These are phyloP conservation scores for Aristolochia californica DNA, from an alignment of 164 flowering plant species.

Conservation along the genomic window DNA sequence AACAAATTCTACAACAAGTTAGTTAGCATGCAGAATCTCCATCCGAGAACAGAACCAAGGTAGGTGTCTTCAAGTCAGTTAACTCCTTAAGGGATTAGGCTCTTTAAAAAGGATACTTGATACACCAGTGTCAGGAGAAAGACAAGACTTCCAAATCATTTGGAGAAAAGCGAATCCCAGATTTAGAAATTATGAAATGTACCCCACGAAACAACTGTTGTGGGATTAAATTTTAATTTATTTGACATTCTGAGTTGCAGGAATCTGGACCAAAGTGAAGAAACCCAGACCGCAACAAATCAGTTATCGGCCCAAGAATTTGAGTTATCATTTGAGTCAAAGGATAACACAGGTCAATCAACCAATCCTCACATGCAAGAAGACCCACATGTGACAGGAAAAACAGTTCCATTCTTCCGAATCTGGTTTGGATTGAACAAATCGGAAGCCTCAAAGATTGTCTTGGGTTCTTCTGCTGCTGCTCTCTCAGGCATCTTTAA, in stretches of 20 bases:
- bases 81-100: background rate
- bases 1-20: constrained; percentile 36
- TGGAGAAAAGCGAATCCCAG: background rate
- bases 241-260: constrained; percentile 16
- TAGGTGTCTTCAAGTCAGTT: constrained; percentile 10
- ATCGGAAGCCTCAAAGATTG: constrained; percentile 23
- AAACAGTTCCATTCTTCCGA: constrained; percentile 12
- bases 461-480: constrained; percentile 50
- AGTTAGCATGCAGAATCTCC: constrained; percentile 43
- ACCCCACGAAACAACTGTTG: background rate
- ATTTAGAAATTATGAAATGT: background rate
- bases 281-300: constrained; percentile 9
- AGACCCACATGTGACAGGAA: constrained; percentile 6
- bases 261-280: constrained; percentile 6
- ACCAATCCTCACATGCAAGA: constrained; percentile 7
- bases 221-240: background rate
- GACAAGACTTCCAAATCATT: background rate
- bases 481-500: constrained; percentile 66
- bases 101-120: background rate
- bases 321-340: constrained; percentile 13
- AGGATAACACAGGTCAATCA: constrained; percentile 5
- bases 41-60: constrained; percentile 24
- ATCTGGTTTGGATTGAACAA: constrained; percentile 22
- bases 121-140: background rate
- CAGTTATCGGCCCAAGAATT: constrained; percentile 12